Evolutionary conservation across 805 yeast species (phyloP).

Genomic region (Teunomyces gatunensis): DNA sequence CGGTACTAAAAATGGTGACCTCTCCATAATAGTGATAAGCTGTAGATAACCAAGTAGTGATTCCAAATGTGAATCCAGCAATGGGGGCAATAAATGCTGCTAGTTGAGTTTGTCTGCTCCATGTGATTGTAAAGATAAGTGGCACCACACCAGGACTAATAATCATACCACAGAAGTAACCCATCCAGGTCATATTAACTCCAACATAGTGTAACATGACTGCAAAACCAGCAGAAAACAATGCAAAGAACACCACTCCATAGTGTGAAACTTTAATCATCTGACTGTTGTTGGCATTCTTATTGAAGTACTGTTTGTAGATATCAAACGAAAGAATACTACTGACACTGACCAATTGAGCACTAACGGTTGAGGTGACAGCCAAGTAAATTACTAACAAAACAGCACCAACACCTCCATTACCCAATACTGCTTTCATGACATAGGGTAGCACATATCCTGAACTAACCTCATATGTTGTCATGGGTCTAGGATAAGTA

Average conservation of each 20-base stretch:
- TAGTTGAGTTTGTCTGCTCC: slow-evolving; percentile 5
- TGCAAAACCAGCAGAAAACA: slow-evolving; percentile 37
- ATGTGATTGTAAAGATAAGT: slow-evolving; percentile 2
- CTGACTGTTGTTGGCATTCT: slow-evolving; percentile 4
- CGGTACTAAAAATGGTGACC: not conserved
- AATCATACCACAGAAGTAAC: slow-evolving; percentile 5
- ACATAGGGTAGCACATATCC: slow-evolving; percentile 31
- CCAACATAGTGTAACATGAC: slow-evolving; percentile 29
- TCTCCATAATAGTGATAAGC: slow-evolving; percentile 2
- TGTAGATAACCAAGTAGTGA: slow-evolving; percentile 2
- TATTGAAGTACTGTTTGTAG: slow-evolving; percentile 6
- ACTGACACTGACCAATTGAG: slow-evolving; percentile 4
- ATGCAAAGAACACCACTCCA: slow-evolving; percentile 20
- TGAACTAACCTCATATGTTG: slow-evolving; percentile 24
- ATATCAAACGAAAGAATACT: slow-evolving; percentile 5
- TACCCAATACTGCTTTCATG: slow-evolving; percentile 29
- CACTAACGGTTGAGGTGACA: slow-evolving; percentile 6
- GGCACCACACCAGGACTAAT: slow-evolving; percentile 6
- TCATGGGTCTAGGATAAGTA: slow-evolving; percentile 31
- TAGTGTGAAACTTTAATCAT: slow-evolving; percentile 5
- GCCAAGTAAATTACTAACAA: slow-evolving; percentile 4
- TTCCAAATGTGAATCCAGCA: slow-evolving; percentile 1
- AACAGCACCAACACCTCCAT: slow-evolving; percentile 29
- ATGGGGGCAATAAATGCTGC: slow-evolving; percentile 4
- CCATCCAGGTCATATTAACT: slow-evolving; percentile 18